A percentile compares a stretch with the other conserved stretches of the same genome.
Evolutionary conservation across 495 filamentous ascomycete species (phyloP).

Genomic region (Xylaria palmicola): DNA sequence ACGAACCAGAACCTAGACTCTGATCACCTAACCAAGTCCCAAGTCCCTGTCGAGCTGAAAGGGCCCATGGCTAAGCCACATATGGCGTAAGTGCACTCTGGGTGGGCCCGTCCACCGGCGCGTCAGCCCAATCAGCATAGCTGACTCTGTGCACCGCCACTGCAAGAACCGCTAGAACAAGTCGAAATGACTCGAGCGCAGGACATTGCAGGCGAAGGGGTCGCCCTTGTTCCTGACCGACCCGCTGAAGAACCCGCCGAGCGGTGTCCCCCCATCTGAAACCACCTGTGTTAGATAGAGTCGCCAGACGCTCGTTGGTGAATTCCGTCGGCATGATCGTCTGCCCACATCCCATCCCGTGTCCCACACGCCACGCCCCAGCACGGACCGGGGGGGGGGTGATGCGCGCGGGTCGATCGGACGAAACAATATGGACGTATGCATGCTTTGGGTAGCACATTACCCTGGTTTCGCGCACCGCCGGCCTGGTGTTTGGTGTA

Average conservation of each 20-base stretch:
- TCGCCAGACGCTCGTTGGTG: not conserved
- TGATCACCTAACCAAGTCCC: too few relatives aligned
- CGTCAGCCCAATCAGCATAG: not conserved
- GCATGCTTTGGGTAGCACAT: too few relatives aligned
- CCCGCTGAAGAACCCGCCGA: not conserved
- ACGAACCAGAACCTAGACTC: too few relatives aligned
- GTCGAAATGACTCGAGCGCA: not conserved
- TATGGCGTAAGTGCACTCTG: not conserved
- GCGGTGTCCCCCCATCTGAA: constrained; percentile 6
- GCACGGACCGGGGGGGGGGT: not conserved
- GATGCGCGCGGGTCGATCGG: not conserved
- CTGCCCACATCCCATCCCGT: constrained; percentile 11
- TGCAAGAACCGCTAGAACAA: not conserved
- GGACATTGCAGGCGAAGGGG: not conserved
- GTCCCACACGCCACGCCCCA: too few relatives aligned
- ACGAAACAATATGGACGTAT: not conserved
- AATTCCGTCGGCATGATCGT: constrained; percentile 9
- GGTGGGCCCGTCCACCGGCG: not conserved
- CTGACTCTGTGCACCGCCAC: not conserved
- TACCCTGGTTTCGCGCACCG: too few relatives aligned
- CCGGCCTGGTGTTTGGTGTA: too few relatives aligned
- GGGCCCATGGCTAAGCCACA: not conserved
- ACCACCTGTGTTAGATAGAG: not conserved
- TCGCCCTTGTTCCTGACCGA: too few relatives aligned
- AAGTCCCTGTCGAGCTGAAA: constrained; percentile 8